phyloP scores from a whole-genome alignment of 305 asterid genomes.

The Fraxinus dipetala region DNA sequence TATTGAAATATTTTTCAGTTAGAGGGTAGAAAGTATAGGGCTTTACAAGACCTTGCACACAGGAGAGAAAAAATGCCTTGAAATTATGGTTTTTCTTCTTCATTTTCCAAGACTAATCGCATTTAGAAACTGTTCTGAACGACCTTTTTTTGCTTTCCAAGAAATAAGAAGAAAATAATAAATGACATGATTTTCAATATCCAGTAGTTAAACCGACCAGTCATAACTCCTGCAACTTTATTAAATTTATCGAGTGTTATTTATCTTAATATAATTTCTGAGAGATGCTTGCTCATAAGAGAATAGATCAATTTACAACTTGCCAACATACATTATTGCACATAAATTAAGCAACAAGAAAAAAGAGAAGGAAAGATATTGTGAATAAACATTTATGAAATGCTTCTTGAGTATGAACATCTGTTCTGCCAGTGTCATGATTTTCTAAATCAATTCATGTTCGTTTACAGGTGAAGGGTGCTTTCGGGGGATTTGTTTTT shows the following conservation, averaged over 20 bases:
- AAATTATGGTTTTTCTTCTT: background rate
- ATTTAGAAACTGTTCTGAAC: background rate
- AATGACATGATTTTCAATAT: background rate
- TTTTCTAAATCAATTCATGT: constrained; percentile 15
- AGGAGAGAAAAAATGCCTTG: background rate
- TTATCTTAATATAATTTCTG: constrained; percentile 1
- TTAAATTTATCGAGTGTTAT: constrained; percentile 5
- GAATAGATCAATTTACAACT: background rate
- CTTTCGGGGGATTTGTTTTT: constrained; percentile 54
- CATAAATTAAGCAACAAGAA: background rate
- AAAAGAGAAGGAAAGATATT: background rate
- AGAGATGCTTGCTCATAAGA: background rate
- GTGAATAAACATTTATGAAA: background rate
- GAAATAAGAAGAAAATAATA: background rate
- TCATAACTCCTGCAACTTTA: background rate
- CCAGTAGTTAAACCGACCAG: background rate
- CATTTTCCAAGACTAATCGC: background rate
- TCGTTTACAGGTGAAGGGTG: constrained; percentile 59
- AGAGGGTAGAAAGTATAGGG: background rate
- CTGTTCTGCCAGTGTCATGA: constrained; percentile 18
- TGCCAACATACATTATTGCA: background rate
- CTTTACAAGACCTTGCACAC: background rate
- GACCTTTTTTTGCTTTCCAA: background rate
- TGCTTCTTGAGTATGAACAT: background rate
- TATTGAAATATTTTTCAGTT: background rate